A percentile compares a stretch with the other conserved stretches of the same genome.
Conservation (phyloP, 2,329 filamentous ascomycete genomes). For the Neonectria ditissima region DNA sequence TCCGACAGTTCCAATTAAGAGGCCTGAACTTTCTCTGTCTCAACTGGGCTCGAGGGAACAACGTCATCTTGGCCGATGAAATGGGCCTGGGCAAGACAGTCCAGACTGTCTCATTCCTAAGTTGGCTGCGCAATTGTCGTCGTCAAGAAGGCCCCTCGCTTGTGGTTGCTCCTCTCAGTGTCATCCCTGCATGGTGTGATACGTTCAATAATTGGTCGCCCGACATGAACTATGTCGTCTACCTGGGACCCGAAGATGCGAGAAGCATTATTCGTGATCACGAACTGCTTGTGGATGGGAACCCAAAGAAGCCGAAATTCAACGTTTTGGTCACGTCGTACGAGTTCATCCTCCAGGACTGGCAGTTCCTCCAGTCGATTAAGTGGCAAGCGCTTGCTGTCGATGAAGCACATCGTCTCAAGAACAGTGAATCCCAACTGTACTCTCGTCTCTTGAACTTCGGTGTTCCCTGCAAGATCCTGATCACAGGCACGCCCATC, state of each 20-base stretch:
- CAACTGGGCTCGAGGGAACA: conserved; percentile 94
- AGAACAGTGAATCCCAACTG: conserved; percentile 94
- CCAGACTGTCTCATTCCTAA: conserved; percentile 96
- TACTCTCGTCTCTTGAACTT: conserved; percentile 89
- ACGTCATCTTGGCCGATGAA: conserved; percentile 97
- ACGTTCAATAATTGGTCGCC: conserved; percentile 98
- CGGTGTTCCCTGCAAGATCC: conserved; percentile 85
- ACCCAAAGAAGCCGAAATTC: conserved; percentile 91
- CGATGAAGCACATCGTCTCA: conserved; percentile 95
- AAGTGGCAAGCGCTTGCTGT: conserved; percentile 98
- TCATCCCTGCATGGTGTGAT: conserved; percentile 97
- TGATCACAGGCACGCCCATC: conserved; percentile 97
- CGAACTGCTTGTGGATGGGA: conserved; percentile 88
- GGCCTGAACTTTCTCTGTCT: conserved; percentile 95
- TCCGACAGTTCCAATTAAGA: conserved; percentile 92
- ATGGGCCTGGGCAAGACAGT: conserved; percentile 99
- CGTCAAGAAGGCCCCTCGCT: conserved; percentile 94
- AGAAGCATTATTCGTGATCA: conserved; percentile 90
- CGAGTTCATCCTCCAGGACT: conserved; percentile 92
- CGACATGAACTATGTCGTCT: conserved; percentile 96
- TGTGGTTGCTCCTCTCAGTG: conserved; percentile 96
- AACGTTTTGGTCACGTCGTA: conserved; percentile 98
- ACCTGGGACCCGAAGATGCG: conserved; percentile 89
- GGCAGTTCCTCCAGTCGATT: conserved; percentile 85
- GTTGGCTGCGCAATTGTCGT: conserved; percentile 92